phyloP scores from a whole-genome alignment of 306 rosid species.

The Trichosanthes cucumerina region DNA sequence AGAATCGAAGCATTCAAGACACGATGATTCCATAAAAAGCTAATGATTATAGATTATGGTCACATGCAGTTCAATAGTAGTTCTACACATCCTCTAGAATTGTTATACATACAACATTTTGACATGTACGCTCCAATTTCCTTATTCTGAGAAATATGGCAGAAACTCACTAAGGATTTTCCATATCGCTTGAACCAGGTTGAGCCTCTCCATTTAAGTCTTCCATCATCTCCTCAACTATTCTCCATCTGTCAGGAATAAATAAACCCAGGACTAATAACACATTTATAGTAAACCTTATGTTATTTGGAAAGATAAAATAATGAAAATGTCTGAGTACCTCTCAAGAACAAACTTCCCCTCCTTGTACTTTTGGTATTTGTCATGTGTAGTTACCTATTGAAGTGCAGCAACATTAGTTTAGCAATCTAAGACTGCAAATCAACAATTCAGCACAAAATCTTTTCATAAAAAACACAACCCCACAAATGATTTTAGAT shows the following conservation, averaged over 20 bases:
- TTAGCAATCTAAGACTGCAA: neutral
- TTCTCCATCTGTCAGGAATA: slow-evolving; percentile 42
- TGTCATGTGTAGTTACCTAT: slow-evolving; percentile 68
- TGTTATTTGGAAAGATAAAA: neutral
- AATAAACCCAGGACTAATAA: neutral
- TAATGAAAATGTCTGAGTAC: slow-evolving; percentile 16
- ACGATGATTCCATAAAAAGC: neutral
- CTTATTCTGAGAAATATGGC: slow-evolving; percentile 3
- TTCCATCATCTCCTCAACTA: slow-evolving; percentile 41
- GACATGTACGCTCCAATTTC: slow-evolving; percentile 12
- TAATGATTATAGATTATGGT: neutral
- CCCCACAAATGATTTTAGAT: neutral
- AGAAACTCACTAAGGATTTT: slow-evolving; percentile 40
- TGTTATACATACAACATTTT: neutral
- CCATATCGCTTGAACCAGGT: slow-evolving; percentile 56
- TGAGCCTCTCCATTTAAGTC: slow-evolving; percentile 48
- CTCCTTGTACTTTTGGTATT: slow-evolving; percentile 59
- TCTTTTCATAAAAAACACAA: neutral
- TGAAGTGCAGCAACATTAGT: slow-evolving; percentile 3
- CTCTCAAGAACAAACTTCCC: slow-evolving; percentile 84
- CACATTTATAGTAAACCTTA: neutral
- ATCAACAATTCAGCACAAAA: neutral
- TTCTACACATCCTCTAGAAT: slow-evolving; percentile 1
- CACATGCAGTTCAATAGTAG: neutral
- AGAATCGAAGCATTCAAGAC: neutral